phyloP scores from a whole-genome alignment of 2,329 filamentous ascomycete species.

The Chaetomiaceae sp. region DNA sequence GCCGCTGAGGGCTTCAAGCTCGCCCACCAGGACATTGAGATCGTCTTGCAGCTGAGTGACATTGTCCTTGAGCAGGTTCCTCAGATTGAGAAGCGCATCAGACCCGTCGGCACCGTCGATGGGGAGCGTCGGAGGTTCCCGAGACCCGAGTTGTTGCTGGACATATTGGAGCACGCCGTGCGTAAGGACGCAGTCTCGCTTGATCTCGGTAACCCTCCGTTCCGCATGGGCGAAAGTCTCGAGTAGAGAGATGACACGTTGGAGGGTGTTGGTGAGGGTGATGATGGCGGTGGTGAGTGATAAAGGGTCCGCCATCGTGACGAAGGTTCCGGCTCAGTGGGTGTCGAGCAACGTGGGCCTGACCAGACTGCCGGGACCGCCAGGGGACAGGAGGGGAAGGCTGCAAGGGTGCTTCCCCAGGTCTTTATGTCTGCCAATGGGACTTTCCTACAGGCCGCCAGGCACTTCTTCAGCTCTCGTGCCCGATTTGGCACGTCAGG shows the following conservation, averaged over 20 bases:
- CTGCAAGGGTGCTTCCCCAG: no score
- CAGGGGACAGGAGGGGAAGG: no score
- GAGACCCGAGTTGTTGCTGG: background rate
- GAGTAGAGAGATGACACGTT: background rate
- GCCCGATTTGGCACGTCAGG: no score
- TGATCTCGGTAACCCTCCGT: constrained; percentile 6
- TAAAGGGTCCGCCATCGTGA: constrained; percentile 7
- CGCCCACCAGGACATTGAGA: background rate
- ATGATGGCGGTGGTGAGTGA: constrained; percentile 10
- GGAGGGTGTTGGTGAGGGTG: background rate
- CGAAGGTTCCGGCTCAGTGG: background rate
- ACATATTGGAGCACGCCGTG: constrained; percentile 1
- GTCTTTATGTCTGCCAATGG: no score
- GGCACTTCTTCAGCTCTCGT: no score
- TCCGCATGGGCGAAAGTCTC: constrained; percentile 2
- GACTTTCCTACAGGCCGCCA: no score
- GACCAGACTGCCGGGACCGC: no score
- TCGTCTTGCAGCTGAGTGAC: constrained; percentile 3
- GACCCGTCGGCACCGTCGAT: no score
- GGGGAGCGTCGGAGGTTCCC: background rate
- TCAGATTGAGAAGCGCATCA: background rate
- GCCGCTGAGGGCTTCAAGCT: background rate
- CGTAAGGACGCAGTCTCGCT: constrained; percentile 4
- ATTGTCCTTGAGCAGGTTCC: background rate
- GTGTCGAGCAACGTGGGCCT: no score